These are phyloP conservation scores for Isoetes engelmannii DNA, from an alignment of 83 land plant species.

Conservation along the genomic window DNA sequence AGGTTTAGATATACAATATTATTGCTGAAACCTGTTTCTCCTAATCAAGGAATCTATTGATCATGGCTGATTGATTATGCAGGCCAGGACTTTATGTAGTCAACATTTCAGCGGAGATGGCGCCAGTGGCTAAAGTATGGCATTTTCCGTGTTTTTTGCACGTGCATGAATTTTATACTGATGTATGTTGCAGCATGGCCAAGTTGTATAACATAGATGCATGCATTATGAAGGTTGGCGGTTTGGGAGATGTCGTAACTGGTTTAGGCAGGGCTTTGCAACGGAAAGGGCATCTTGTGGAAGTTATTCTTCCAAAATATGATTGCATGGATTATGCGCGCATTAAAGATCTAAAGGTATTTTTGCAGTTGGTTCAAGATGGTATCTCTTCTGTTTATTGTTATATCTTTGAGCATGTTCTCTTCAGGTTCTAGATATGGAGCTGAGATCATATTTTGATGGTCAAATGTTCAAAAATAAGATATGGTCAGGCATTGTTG, in stretches of 20 bases:
- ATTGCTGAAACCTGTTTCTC: background rate
- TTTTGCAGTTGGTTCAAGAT: background rate
- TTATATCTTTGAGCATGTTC: background rate
- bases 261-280: slow-evolving; percentile 87
- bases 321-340: slow-evolving; percentile 82
- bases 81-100: slow-evolving; percentile 77
- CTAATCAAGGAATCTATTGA: background rate
- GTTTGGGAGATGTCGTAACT: slow-evolving; percentile 93
- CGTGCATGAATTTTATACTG: background rate
- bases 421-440: slow-evolving; percentile 58
- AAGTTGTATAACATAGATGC: background rate
- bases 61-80: slow-evolving; percentile 7
- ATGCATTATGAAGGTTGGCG: slow-evolving; percentile 65
- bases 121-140: slow-evolving; percentile 92
- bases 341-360: slow-evolving; percentile 57
- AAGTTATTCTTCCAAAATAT: slow-evolving; percentile 87
- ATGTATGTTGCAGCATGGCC: background rate
- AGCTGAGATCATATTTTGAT: slow-evolving; percentile 69
- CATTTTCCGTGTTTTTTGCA: slow-evolving; percentile 6
- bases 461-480: slow-evolving; percentile 69
- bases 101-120: slow-evolving; percentile 97
- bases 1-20: slow-evolving; percentile 36
- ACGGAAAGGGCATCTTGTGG: slow-evolving; percentile 89
- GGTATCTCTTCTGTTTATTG: background rate
- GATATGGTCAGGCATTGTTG: slow-evolving; percentile 87